Evolutionary conservation across 192 early-diverging fungal species (phyloP).

Genomic region (Jimgerdemannia flammicorona): DNA sequence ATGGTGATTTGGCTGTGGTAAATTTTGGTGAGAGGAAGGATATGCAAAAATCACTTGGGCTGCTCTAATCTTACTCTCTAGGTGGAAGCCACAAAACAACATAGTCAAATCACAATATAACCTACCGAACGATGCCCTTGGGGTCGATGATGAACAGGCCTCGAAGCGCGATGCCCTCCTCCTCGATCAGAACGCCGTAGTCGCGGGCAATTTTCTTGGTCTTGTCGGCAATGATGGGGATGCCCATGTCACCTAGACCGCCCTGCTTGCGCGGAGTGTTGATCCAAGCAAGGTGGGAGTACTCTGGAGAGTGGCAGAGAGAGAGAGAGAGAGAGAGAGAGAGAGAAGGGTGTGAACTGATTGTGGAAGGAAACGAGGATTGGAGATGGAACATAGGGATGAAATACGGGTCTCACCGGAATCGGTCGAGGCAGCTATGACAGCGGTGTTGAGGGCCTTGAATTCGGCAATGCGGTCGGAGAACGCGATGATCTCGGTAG

Average conservation of each 20-base stretch:
- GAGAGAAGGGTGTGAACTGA: conserved; percentile 6
- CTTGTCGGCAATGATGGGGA: conserved; percentile 65
- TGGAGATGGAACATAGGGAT: not conserved
- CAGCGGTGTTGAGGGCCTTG: conserved; percentile 70
- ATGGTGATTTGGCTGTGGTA: conserved; percentile 61
- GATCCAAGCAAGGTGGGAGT: conserved; percentile 87
- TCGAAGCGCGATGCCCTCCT: conserved; percentile 76
- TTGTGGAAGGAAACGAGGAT: not conserved
- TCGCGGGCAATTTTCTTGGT: conserved; percentile 86
- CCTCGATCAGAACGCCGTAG: conserved; percentile 84
- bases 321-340: conserved; percentile 28
- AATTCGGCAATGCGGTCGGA: conserved; percentile 83
- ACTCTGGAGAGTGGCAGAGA: conserved; percentile 42
- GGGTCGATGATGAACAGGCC: conserved; percentile 93
- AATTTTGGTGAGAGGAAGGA: not conserved
- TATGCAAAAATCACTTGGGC: not conserved
- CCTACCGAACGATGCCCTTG: conserved; percentile 69
- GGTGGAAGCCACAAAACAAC: not conserved
- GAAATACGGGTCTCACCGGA: conserved; percentile 7
- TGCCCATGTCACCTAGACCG: conserved; percentile 88
- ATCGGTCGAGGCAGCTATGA: conserved; percentile 71
- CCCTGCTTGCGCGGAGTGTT: conserved; percentile 82
- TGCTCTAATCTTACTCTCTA: not conserved
- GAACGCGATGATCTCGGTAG: conserved; percentile 93
- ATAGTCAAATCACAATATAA: no score